phyloP scores from a whole-genome alignment of 768 basidiomycete genomes.

The Boletales sp. region DNA sequence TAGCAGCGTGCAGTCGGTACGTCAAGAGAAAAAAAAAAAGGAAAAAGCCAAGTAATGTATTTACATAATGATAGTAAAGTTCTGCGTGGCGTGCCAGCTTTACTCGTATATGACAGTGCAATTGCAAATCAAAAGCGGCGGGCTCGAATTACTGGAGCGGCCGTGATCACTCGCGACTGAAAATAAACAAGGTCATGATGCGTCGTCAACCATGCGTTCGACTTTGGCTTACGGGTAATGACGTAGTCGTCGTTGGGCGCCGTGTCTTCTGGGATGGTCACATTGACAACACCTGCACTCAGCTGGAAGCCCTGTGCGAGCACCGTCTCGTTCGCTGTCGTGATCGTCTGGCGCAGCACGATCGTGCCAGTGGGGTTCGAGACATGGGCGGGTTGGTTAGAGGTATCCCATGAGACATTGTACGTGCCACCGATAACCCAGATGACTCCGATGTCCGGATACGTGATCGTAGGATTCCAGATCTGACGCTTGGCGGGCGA shows the following conservation, averaged over 20 bases:
- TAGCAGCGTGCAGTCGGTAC: too few species aligned
- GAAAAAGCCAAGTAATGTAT: too few species aligned
- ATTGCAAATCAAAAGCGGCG: conserved; percentile 40
- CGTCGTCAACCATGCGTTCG: neutral
- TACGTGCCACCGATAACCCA: conserved; percentile 43
- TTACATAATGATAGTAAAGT: too few species aligned
- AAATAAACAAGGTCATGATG: neutral
- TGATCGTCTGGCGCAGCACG: conserved; percentile 35
- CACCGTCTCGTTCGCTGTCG: conserved; percentile 27
- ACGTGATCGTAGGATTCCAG: conserved; percentile 41
- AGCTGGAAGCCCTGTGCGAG: conserved; percentile 40
- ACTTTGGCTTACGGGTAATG: conserved; percentile 38
- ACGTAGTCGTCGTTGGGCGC: conserved; percentile 38
- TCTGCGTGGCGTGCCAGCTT: conserved; percentile 6
- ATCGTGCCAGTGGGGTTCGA: conserved; percentile 45
- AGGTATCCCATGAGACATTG: conserved; percentile 46
- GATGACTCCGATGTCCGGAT: conserved; percentile 32
- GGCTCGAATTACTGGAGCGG: conserved; percentile 50
- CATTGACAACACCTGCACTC: conserved; percentile 30
- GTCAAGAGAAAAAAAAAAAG: too few species aligned
- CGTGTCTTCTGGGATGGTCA: conserved; percentile 38
- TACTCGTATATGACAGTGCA: neutral
- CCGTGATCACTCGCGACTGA: conserved; percentile 47
- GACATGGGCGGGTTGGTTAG: conserved; percentile 38
- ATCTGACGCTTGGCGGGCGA: conserved; percentile 37